phyloP scores from a whole-genome alignment of 768 basidiomycete species.

The Tylopilus balloui region DNA sequence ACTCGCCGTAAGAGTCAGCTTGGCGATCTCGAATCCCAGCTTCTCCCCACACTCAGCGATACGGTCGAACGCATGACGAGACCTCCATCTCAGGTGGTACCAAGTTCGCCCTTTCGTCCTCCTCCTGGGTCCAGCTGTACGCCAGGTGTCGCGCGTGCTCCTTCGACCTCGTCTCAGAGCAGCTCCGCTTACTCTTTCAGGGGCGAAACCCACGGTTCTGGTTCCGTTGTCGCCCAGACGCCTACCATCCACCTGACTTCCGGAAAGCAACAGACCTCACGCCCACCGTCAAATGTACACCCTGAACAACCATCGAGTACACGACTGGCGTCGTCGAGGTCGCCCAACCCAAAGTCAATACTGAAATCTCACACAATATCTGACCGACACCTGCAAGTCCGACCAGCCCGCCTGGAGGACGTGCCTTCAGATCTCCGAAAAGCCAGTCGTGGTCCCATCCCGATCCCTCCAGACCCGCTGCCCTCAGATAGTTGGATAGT shows the following conservation, averaged over 20 bases:
- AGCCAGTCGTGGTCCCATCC: constrained; percentile 4
- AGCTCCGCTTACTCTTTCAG: constrained; percentile 13
- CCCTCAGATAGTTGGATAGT: constrained; percentile 4
- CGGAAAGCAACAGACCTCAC: constrained; percentile 2
- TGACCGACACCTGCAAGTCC: constrained; percentile 19
- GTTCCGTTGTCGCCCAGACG: neutral
- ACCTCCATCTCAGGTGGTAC: constrained; percentile 35
- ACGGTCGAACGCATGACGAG: constrained; percentile 74
- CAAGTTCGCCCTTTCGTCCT: constrained; percentile 8
- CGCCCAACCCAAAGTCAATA: constrained; percentile 31
- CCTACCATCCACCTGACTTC: neutral
- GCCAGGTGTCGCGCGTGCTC: constrained; percentile 11
- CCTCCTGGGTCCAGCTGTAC: neutral
- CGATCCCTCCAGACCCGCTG: constrained; percentile 9
- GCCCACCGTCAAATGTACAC: constrained; percentile 10
- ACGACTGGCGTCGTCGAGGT: constrained; percentile 23
- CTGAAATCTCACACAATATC: constrained; percentile 20
- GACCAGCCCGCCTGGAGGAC: constrained; percentile 9
- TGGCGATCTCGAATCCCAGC: constrained; percentile 53
- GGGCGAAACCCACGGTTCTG: constrained; percentile 2
- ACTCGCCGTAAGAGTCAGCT: constrained; percentile 38
- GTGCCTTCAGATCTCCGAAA: constrained; percentile 10
- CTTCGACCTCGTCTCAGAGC: constrained; percentile 19
- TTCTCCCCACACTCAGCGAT: constrained; percentile 66
- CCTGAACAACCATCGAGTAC: constrained; percentile 13